These are phyloP conservation scores for Globisporangium cystogenes DNA, from an alignment of 352 stramenopile species.

Conservation along the genomic window DNA sequence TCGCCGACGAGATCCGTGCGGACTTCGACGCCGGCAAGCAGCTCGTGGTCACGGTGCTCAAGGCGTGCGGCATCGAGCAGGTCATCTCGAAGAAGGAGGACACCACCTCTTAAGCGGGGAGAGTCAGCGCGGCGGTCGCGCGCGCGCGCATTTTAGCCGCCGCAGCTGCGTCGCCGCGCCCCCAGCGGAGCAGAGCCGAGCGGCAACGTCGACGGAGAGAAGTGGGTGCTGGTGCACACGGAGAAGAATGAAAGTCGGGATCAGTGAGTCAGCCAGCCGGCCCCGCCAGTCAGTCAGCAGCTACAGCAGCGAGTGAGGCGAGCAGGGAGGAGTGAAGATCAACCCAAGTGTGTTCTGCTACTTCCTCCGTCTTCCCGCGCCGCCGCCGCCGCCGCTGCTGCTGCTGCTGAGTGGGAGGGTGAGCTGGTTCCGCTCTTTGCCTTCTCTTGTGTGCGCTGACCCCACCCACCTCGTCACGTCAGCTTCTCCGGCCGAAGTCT, in stretches of 20 bases:
- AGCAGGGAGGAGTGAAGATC: conserved; percentile 1
- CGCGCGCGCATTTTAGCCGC: too few species aligned
- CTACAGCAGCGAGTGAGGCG: not conserved
- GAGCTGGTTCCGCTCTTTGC: not conserved
- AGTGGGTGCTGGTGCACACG: not conserved
- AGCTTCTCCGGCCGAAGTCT: too few species aligned
- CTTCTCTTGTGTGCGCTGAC: not conserved
- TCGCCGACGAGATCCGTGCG: conserved; percentile 95
- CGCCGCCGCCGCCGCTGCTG: not conserved
- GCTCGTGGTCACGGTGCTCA: conserved; percentile 94
- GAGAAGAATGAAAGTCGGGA: conserved; percentile 1
- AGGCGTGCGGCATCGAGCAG: conserved; percentile 97
- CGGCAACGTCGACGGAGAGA: not conserved
- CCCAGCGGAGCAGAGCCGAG: not conserved
- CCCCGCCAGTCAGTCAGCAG: not conserved
- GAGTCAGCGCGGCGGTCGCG: not conserved
- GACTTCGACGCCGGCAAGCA: conserved; percentile 96
- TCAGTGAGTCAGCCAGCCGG: not conserved
- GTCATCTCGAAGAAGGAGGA: conserved; percentile 98
- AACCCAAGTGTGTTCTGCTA: conserved; percentile 4
- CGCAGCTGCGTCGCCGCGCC: not conserved
- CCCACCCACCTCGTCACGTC: too few species aligned
- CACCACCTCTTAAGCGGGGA: conserved; percentile 23
- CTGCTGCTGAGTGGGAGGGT: not conserved
- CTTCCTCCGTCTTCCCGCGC: not conserved